phyloP scores from a whole-genome alignment of 139 green algal species.

The Ostreobium quekettii region DNA sequence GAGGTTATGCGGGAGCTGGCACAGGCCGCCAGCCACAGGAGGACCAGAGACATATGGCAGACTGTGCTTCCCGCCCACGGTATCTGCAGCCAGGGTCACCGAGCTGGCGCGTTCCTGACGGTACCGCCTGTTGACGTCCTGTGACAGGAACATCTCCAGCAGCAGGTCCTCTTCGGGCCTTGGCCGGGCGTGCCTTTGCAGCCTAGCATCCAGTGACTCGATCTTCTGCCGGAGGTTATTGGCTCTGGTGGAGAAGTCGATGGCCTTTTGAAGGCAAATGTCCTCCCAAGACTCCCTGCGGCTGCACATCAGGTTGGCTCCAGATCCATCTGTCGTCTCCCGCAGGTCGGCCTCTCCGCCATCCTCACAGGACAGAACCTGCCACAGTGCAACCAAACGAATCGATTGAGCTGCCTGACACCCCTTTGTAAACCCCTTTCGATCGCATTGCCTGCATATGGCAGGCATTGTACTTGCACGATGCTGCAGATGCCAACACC shows the following conservation, averaged over 20 bases:
- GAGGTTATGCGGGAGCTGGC: no score
- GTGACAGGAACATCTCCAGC: background rate
- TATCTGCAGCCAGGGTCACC: no score
- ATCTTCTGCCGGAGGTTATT: background rate
- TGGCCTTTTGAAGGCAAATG: background rate
- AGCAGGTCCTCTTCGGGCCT: background rate
- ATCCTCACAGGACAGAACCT: background rate
- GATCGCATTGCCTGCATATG: no score
- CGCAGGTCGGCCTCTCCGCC: background rate
- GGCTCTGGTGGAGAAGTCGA: background rate
- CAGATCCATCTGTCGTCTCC: background rate
- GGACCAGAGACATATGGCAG: no score
- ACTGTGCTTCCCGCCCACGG: no score
- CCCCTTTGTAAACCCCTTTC: no score
- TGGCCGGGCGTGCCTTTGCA: background rate
- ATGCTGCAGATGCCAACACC: no score
- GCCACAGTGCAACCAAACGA: no score
- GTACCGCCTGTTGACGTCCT: background rate
- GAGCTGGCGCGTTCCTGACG: no score
- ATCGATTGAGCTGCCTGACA: no score
- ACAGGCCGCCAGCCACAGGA: no score
- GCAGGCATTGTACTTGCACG: no score
- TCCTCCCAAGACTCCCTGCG: background rate
- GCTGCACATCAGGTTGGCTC: background rate
- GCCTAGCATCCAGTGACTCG: background rate